phyloP scores from a whole-genome alignment of 306 rosid species.

The Cucurbita moschata region DNA sequence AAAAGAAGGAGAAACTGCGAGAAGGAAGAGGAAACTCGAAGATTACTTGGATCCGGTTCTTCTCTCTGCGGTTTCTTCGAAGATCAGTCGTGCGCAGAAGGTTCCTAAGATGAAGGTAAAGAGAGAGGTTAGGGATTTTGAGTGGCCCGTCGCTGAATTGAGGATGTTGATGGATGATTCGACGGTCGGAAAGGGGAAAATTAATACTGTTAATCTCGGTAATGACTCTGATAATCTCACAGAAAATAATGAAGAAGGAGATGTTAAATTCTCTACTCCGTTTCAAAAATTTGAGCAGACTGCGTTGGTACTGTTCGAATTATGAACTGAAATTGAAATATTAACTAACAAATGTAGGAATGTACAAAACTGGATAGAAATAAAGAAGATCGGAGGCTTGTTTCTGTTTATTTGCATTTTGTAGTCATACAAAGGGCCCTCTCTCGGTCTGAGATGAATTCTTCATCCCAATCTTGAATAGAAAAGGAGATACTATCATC shows the following conservation, averaged over 20 bases:
- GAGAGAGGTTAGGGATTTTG: conserved; percentile 10
- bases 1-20: background rate
- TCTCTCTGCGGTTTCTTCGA: conserved; percentile 13
- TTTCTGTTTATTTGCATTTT: background rate
- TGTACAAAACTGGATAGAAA: background rate
- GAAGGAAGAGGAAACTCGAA: conserved; percentile 6
- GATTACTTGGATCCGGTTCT: conserved; percentile 21
- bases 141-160: conserved; percentile 19
- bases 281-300: conserved; percentile 10
- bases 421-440: background rate
- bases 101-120: background rate
- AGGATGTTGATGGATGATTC: conserved; percentile 9
- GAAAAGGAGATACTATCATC: too few species aligned
- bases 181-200: background rate
- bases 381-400: background rate
- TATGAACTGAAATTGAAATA: background rate
- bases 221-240: conserved; percentile 1
- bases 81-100: conserved; percentile 7
- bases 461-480: background rate
- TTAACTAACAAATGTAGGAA: background rate
- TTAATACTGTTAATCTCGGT: conserved; percentile 4
- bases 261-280: conserved; percentile 8
- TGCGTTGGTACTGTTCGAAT: background rate
- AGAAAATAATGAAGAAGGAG: background rate
- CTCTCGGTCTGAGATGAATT: background rate